Conservation (phyloP, 129 eudicot genomes). For the Chrysanthemum lavandulifolium region DNA sequence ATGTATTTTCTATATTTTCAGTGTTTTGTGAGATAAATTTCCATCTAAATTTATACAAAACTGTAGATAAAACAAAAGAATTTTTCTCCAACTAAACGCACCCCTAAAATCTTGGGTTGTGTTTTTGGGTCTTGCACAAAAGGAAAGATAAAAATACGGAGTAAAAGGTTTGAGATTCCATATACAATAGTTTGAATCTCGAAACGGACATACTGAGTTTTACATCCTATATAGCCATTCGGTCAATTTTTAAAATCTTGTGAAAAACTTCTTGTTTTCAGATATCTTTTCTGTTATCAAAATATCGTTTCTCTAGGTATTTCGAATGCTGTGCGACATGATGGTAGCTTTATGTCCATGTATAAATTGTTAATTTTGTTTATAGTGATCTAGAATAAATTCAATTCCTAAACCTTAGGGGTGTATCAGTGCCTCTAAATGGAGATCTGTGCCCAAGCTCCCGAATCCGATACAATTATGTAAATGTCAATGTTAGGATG, state of each 20-base stretch:
- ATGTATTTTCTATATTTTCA: no score
- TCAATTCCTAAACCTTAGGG: no score
- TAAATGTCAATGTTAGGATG: background rate
- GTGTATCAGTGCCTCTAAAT: background rate
- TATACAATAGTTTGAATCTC: slow-evolving; percentile 11
- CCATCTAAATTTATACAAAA: no score
- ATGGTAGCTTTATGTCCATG: background rate
- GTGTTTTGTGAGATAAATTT: no score
- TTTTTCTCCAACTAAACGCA: no score
- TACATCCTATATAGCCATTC: slow-evolving; percentile 9
- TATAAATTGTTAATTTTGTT: background rate
- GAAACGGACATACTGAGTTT: slow-evolving; percentile 12
- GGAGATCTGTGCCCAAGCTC: slow-evolving; percentile 15
- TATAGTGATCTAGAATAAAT: background rate
- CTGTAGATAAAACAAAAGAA: no score
- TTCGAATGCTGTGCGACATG: background rate
- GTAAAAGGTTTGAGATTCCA: background rate
- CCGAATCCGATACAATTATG: slow-evolving; percentile 12
- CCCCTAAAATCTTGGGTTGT: no score
- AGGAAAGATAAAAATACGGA: background rate
- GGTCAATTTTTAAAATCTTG: slow-evolving; percentile 11
- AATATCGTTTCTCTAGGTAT: slow-evolving; percentile 13
- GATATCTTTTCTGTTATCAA: background rate
- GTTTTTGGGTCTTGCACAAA: background rate
- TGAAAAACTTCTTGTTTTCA: slow-evolving; percentile 13